Evolutionary conservation across 164 flowering plant genomes (phyloP).

Genomic region (Magnolia changhungtana): DNA sequence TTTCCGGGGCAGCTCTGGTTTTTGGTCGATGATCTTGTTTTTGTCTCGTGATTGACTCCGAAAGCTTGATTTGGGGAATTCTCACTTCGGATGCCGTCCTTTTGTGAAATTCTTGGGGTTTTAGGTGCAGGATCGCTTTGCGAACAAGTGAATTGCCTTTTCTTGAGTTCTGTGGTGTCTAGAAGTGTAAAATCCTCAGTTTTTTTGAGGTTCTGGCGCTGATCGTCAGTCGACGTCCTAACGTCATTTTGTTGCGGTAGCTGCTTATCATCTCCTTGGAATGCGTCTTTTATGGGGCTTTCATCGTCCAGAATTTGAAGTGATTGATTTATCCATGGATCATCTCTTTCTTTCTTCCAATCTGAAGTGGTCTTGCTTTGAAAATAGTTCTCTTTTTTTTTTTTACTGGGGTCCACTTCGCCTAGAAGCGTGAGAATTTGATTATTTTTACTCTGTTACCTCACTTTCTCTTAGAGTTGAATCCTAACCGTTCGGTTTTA

Average conservation of each 20-base stretch:
- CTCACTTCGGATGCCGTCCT: neutral
- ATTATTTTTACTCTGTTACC: neutral
- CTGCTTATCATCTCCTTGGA: neutral
- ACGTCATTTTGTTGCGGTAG: neutral
- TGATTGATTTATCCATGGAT: neutral
- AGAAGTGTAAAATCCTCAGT: neutral
- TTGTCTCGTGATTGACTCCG: neutral
- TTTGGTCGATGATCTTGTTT: neutral
- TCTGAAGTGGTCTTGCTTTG: neutral
- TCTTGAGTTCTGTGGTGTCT: neutral
- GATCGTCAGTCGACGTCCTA: neutral
- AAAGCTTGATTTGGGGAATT: neutral
- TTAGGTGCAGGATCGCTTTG: neutral
- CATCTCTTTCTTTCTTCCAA: neutral
- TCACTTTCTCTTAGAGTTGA: too few relatives aligned
- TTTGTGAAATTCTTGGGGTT: neutral
- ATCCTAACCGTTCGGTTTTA: too few relatives aligned
- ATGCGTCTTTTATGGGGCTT: neutral
- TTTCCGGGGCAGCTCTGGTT: neutral
- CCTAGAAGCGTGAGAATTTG: neutral
- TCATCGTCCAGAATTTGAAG: too few relatives aligned
- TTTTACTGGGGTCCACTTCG: neutral
- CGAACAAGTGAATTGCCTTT: neutral
- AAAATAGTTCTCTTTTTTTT: neutral
- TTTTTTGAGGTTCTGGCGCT: neutral